A percentile compares a stretch with the other conserved stretches of the same genome.
These are phyloP conservation scores for Termitomyces sp. DNA, from an alignment of 1,284 basidiomycete genomes.

Conservation along the genomic window DNA sequence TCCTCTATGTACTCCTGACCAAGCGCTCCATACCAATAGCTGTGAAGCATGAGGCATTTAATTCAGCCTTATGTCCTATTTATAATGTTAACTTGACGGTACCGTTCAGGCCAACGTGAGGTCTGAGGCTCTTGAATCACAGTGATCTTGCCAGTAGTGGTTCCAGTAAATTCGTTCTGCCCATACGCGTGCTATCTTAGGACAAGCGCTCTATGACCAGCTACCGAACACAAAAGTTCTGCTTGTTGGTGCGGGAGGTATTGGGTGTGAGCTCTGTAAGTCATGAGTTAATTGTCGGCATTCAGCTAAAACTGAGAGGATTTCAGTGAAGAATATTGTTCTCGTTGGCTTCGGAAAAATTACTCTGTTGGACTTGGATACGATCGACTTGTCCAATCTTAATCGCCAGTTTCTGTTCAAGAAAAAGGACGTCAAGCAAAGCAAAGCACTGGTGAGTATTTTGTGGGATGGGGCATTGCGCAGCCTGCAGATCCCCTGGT, in stretches of 20 bases:
- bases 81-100: no score
- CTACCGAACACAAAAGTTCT: slow-evolving; percentile 70
- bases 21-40: no score
- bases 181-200: slow-evolving; percentile 71
- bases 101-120: no score
- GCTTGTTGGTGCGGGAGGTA: slow-evolving; percentile 95
- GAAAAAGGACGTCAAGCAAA: slow-evolving; percentile 96
- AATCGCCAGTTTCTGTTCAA: slow-evolving; percentile 98
- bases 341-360: slow-evolving; percentile 90
- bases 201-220: slow-evolving; percentile 57
- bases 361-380: slow-evolving; percentile 93
- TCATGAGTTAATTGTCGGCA: slow-evolving; percentile 18
- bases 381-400: slow-evolving; percentile 97
- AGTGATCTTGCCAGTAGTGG: no score
- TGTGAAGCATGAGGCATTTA: no score
- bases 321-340: slow-evolving; percentile 91
- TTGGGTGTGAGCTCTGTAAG: slow-evolving; percentile 93
- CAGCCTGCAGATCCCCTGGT: background rate
- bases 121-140: no score
- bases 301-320: background rate
- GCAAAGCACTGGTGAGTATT: slow-evolving; percentile 77
- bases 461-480: background rate
- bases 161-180: no score
- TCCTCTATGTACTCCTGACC: no score
- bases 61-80: no score